Evolutionary conservation across 352 stramenopile species (phyloP).

Genomic region (Phytophthora sp.): DNA sequence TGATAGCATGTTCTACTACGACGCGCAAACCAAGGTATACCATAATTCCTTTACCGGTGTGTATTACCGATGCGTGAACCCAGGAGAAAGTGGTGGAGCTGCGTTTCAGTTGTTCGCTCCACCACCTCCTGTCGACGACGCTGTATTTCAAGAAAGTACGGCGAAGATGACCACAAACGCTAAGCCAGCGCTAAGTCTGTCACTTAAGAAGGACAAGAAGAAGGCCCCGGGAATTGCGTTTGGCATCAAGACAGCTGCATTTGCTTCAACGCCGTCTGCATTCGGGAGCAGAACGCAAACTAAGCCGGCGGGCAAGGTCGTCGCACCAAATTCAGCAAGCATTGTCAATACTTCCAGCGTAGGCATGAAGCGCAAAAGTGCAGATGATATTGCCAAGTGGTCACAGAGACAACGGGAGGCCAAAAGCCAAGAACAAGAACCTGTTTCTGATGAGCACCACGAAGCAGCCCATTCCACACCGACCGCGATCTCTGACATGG

Average conservation of each 20-base stretch:
- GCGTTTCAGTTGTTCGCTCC: conserved; percentile 60
- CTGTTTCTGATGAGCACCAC: conserved; percentile 3
- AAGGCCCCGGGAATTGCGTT: conserved; percentile 63
- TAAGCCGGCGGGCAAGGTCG: neutral
- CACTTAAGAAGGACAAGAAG: conserved; percentile 73
- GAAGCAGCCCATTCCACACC: neutral
- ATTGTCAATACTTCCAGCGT: conserved; percentile 20
- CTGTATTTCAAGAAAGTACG: conserved; percentile 25
- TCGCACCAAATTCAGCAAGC: conserved; percentile 4
- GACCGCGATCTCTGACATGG: neutral
- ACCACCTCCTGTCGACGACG: conserved; percentile 55
- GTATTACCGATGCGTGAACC: conserved; percentile 62
- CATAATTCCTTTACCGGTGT: conserved; percentile 70
- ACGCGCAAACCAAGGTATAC: conserved; percentile 76
- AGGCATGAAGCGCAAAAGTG: conserved; percentile 74
- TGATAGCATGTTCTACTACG: conserved; percentile 89
- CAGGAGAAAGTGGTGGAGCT: conserved; percentile 16
- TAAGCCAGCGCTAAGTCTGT: conserved; percentile 33
- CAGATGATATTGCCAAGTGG: conserved; percentile 86
- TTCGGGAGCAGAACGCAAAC: conserved; percentile 6
- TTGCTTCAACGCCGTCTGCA: conserved; percentile 8
- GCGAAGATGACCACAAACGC: conserved; percentile 25
- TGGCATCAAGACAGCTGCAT: conserved; percentile 51
- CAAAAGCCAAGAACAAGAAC: conserved; percentile 11
- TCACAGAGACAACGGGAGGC: conserved; percentile 58